phyloP scores from a whole-genome alignment of 768 basidiomycete species.

The Stropharia rugosoannulata region DNA sequence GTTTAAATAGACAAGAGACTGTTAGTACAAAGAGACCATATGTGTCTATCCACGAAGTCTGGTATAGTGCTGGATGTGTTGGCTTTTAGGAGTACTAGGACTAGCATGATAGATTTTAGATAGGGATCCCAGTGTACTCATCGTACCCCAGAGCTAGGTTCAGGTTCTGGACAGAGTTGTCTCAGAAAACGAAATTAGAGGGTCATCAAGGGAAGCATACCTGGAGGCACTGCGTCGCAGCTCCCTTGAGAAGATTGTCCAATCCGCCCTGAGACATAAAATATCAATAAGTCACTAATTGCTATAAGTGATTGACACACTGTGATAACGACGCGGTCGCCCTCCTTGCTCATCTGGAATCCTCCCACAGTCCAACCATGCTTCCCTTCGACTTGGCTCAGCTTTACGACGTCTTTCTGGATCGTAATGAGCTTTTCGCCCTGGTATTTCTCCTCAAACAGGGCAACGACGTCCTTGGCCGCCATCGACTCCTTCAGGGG shows the following conservation, averaged over 20 bases:
- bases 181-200: neutral
- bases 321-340: slow-evolving; percentile 92
- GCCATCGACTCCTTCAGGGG: slow-evolving; percentile 68
- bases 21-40: too few relatives aligned
- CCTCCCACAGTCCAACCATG: slow-evolving; percentile 94
- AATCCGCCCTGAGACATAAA: slow-evolving; percentile 68
- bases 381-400: slow-evolving; percentile 74
- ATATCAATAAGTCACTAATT: neutral
- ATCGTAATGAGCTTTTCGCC: slow-evolving; percentile 73
- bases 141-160: slow-evolving; percentile 89
- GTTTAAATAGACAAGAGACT: too few relatives aligned
- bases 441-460: slow-evolving; percentile 79
- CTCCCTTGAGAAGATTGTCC: slow-evolving; percentile 96
- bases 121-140: slow-evolving; percentile 78
- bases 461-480: slow-evolving; percentile 66
- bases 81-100: too few relatives aligned
- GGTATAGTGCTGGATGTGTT: too few relatives aligned
- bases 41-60: too few relatives aligned
- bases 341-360: slow-evolving; percentile 87
- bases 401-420: slow-evolving; percentile 66
- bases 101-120: neutral
- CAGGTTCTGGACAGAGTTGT: slow-evolving; percentile 58
- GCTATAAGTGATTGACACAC: slow-evolving; percentile 42
- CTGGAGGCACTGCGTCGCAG: slow-evolving; percentile 98
- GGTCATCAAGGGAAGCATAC: slow-evolving; percentile 38